Base-by-base conservation (phyloP, 257 asterid species). In the Linaria vulgaris region DNA sequence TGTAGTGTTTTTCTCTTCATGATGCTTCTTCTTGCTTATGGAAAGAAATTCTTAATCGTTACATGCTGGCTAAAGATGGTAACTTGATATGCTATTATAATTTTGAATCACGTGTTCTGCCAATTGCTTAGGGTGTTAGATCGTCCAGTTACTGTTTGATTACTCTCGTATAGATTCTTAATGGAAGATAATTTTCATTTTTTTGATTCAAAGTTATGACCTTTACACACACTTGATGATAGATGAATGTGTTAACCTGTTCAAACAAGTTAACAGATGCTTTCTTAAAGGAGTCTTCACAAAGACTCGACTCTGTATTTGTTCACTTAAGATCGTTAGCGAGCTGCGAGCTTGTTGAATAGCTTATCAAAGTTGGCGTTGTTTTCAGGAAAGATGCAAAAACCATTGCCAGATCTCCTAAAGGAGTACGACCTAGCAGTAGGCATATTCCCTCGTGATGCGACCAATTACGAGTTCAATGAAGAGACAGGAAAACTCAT, bases 381-480 rank as follows among this genome's bases (percentile, higher is more conserved):
- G 39, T 14, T 12, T 66, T 21, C 78, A 86, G 91, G 95, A 13
- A 84, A 79, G 71, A 78, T 86, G 84, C 95, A 86, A 66, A 86
- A 84, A 69, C 95, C 88, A 16, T 58, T 86, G 55, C 79, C 79
- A 6, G 95, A 86, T 38, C 80, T 86, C 65, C 80, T 86, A 4
- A 78, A 82, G 77, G 95, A 86, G 58, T 67, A 75, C 64, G 91
- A 82, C 69, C 66, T 86, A 46, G 73, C 95, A 7, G 53, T 78
- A 37, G 95, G 95, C 37, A 78, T 86, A 66, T 83, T 86, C 71
- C 95, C 95, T 5, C 89, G 88, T 19, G 89, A 86, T 70, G 85
- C 91, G 15, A 84, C 95, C 52, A 86, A 86, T 66, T 86, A 86
- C n/a, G 91, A 86, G 74, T 84, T 86, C 67, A 72, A 76, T 11